Evolutionary conservation across 352 stramenopile genomes (phyloP), one percentile per base, ranked within the genome.

Genomic region (Thalassiosira livingstoniorum): DNA sequence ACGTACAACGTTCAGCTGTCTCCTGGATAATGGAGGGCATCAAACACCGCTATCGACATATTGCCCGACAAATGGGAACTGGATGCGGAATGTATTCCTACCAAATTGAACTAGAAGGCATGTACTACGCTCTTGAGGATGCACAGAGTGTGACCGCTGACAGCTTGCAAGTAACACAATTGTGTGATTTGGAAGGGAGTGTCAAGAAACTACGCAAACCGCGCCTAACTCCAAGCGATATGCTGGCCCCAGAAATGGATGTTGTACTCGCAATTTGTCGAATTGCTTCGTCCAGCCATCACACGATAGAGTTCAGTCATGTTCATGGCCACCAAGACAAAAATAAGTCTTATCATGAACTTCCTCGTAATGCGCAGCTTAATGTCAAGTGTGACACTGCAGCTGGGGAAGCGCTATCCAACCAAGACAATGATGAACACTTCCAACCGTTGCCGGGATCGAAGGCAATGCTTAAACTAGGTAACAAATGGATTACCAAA

Each of bases 221-320:
- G 18, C 34, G 13, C 15, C n/a, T 39, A 4, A 35, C 13, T 21
- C 54, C 54, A 11, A 29, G 54, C 21, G 18, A 31, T 39, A 4
- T 62, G 3, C 34, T n/a, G 25, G 18, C 2, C 4, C 4, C 54
- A 11, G 54, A 62, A 39, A 62, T 62, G 54, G 54, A 62, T 62
- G n/a, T 62, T 2, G 25, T 62, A 31, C 25, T 62, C 3, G 54
- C 54, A 21, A 62, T 62, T n/a, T n/a, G n/a, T n/a, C n/a, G n/a
- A n/a, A n/a, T n/a, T n/a, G n/a, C n/a, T n/a, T n/a, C n/a, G n/a
- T n/a, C n/a, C n/a, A n/a, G n/a, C n/a, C n/a, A n/a, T n/a, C n/a
- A n/a, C n/a, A n/a, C n/a, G n/a, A n/a, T n/a, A n/a, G n/a, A n/a
- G n/a, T n/a, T n/a, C n/a, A n/a, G n/a, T n/a, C n/a, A n/a, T n/a